Evolutionary conservation across 2,329 filamentous ascomycete species (phyloP), one percentile per base, ranked within the genome.

Genomic region (Diaporthe velutina): DNA sequence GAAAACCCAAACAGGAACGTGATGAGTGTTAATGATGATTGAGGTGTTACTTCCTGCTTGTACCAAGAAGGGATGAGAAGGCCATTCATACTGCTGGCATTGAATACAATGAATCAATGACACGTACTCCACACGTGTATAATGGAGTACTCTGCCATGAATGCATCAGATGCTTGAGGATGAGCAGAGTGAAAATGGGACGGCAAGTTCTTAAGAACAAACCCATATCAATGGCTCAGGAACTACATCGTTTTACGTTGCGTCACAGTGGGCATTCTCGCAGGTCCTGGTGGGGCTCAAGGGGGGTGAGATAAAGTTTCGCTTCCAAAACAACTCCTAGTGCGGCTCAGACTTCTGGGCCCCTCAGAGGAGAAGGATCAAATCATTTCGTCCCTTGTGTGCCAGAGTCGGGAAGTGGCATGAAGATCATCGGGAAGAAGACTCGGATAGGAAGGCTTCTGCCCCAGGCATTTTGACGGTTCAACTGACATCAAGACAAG

Each of bases 1-100:
- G 80, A 79, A 73, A 81, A 80, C 19, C 83, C 80, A 77, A 80
- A 82, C 58, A 82, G 77, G 61, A 84, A 79, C 3, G 78, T 75
- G 45, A 73, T 58, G 15, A 75, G 54, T 6, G 64, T 60, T 52
- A 48, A 57, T 3, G 61, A 70, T 5, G 68, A 58, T 17, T 57
- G 60, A 33, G 70, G 33, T 25, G 55, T 71, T 22, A 9, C 22
- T 25, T 52, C 48, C 7, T 35, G 25, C 17, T 33, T 54, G 45
- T 73, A 73, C 70, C 70, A 73, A 30, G 70, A 25, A 40, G 70
- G 70, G 35, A 73, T 54, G 19, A 73, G 70, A 40, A 66, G 35
- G 10, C 64, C 74, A 70, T 50, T 54, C 74, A 75, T 75, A 35
- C 35, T 75, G 74, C 17, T 55, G 38, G 19, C 42, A 66, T 38